Evolutionary conservation across 768 basidiomycete genomes (phyloP), one percentile per base, ranked within the genome.

Genomic region (Auricularia sp.): DNA sequence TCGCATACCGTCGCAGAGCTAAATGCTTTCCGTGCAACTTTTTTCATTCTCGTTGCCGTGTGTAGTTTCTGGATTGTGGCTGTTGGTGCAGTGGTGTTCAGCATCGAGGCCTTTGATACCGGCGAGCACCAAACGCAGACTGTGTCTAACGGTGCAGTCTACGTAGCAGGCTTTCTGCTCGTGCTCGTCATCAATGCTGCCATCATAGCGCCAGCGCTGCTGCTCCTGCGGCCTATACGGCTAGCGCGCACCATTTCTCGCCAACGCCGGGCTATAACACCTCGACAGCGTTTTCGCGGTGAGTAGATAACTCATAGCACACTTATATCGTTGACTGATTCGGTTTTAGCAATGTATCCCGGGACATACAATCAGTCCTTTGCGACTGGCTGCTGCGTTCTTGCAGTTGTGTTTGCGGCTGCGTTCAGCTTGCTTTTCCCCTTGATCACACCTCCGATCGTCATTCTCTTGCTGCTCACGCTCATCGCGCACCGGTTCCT

Each of bases 401-500:
- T 91, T 58, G 87, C 83, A 43, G 77, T 91, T 66, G 77, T 88
- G 36, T 87, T 90, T 73, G 86, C 87, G 53, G 86, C 87, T 29
- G 83, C 83, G 7, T 90, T 92, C 76, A 77, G 84, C 34, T 74
- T 91, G 58, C 83, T 91, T 63, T 91, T 91, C 72, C 90, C 91
- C 1, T 75, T 91, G 62, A 83, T 92, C 64, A 85, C 82, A 1
- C 87, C 90, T 59, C 86, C 88, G 63, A 85, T 87, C 36, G 77
- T 83, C 59, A 66, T 91, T 43, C 73, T 91, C 61, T 73, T 92
- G 1, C 77, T 87, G 61, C 76, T 90, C 16, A 84, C 85, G 10
- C 75, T 90, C 64, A 79, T 90, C 67, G 90, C 90, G n/a, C 87
- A 90, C 74, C 87, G 89, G 43, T 91, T 83, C 75, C 81, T 91